A percentile compares a stretch with the other conserved stretches of the same genome.
Evolutionary conservation across 2,329 filamentous ascomycete species (phyloP).

Genomic region (Amphichorda felina): DNA sequence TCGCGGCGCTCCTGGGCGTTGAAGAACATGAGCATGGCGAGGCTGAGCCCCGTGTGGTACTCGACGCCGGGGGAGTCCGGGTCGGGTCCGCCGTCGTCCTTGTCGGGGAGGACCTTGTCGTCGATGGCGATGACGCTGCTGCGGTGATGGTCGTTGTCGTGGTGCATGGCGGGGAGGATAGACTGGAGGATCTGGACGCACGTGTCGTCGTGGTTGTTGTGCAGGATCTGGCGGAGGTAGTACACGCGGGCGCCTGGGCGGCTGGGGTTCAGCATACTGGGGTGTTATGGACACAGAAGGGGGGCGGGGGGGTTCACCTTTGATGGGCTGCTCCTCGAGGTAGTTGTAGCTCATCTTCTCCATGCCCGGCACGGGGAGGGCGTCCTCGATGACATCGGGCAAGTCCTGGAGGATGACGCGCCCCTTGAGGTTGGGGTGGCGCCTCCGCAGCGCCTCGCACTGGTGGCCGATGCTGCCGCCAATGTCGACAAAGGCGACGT

Average conservation of each 20-base stretch:
- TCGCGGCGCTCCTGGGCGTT: constrained; percentile 11
- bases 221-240: constrained; percentile 15
- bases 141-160: too few species aligned
- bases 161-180: constrained; percentile 7
- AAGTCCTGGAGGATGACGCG: constrained; percentile 11
- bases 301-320: constrained; percentile 7
- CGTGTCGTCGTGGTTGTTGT: constrained; percentile 12
- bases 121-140: constrained; percentile 13
- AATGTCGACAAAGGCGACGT: constrained; percentile 9
- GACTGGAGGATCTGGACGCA: constrained; percentile 11
- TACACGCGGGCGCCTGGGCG: constrained; percentile 10
- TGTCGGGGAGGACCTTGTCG: constrained; percentile 9
- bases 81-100: constrained; percentile 9
- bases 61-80: too few species aligned
- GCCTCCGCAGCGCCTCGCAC: constrained; percentile 6
- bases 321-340: constrained; percentile 11
- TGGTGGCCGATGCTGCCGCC: constrained; percentile 11
- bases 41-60: constrained; percentile 6
- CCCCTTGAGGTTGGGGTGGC: constrained; percentile 4
- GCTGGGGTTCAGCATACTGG: background rate
- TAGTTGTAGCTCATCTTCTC: constrained; percentile 12
- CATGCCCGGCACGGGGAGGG: constrained; percentile 7
- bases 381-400: constrained; percentile 8
- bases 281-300: background rate
- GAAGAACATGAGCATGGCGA: constrained; percentile 13